Evolutionary conservation across 306 rosid species (phyloP), one percentile per base, ranked within the genome.

Genomic region (Cicer bijugum): DNA sequence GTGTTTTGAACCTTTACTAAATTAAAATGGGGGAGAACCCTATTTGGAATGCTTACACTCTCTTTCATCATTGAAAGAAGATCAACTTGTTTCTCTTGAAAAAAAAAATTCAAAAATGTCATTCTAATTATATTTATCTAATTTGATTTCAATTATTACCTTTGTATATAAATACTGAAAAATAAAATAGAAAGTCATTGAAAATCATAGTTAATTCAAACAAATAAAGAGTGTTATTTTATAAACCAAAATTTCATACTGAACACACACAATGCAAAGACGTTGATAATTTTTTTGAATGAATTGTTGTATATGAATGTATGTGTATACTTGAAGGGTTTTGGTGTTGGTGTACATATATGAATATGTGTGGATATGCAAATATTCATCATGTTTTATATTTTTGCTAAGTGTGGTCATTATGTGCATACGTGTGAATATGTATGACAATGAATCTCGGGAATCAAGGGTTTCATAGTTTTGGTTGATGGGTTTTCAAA

Each of bases 1-100:
- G 97, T 17, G 65, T 94, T 95, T 67, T 43, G 83, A 66, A 94
- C 94, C 81, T 84, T 84, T 48, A 94, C 87, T 76, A 94, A 78
- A 86, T 94, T 92, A 72, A 91, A 91, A 60, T 91, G 92, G 53
- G 95, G 97, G 6, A 87, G 95, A 87, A 94, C 97, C 35, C 91
- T 92, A 82, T 89, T 96, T 1, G 98, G 97, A 79, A 90, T 84
- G 75, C 67, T 84, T 35, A 87, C 84, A 6, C 78, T 88, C 82
- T 75, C 82, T 86, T 85, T 89, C 84, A 87, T 5, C 80, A 68
- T 87, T 69, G 90, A 83, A 67, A 89, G 86, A 59, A 83, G 82
- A 81, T 86, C 81, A 78, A 68, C 85, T 82, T 94, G 98, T 84
- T 94, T 91, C 79, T 91, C 97, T 97, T 91, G 88, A 17, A 17